Base-by-base conservation (phyloP, 805 yeast species). In the Teunomyces lycoperdinae region DNA sequence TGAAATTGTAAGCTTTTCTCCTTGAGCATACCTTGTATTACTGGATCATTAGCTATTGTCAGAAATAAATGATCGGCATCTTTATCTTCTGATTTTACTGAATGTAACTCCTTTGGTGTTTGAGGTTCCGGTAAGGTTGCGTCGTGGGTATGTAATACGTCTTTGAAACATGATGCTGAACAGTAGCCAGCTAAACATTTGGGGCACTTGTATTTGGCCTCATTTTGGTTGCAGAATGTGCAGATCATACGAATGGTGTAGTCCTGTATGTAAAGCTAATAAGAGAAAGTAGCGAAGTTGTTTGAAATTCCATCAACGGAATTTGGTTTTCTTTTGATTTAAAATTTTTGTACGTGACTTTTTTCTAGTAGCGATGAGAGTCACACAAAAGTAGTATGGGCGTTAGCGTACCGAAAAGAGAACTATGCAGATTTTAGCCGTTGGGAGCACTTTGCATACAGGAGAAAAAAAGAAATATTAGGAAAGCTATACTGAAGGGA, bases 91-190 rank as follows among this genome's bases (percentile, higher is more conserved):
- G 45, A 24, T 41, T 5, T 39, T 16, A 26, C 11, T 33, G 34
- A 10, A 28, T 30, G 34, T 41, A 28, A 28, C 33, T 24, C 45
- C 16, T 16, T 9, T 13, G n/a, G 20, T 26, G n/a, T 13, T 8
- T 31, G 43, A 6, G 24, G 9, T 26, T 10, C 3, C 13, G 29
- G 32, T 14, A 16, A n/a, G 8, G 10, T 40, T 27, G 11, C 35
- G 16, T 24, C 39, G 14, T 67, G 74, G 30, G 43, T 50, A 52
- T 77, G 81, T 2, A 49, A 41, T 10, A 62, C 74, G 30, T 73
- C 60, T 56, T 83, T 86, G 64, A 70, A 87, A 56, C 96, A 87
- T 2, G 47, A 57, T 5, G 87, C 56, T 0, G 87, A 79, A 61
- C 95, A 87, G 53, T 73, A 73, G 5, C 61, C 73, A 49, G 62